phyloP scores from a whole-genome alignment of 2,329 filamentous ascomycete genomes.

The Aureobasidium leucospermi region DNA sequence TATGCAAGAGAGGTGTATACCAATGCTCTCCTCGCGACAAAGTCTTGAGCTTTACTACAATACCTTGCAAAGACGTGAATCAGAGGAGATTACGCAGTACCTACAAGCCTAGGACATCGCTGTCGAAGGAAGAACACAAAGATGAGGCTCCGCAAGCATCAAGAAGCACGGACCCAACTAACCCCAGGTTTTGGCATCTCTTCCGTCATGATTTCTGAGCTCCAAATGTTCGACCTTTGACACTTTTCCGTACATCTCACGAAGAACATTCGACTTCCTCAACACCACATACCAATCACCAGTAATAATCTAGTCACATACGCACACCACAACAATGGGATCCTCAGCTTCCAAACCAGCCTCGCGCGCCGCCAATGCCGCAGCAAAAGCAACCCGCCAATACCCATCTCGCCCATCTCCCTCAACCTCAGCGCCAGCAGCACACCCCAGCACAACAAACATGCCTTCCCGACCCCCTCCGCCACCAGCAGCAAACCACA shows the following conservation, averaged over 20 bases:
- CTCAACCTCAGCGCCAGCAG: constrained; percentile 22
- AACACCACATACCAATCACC: not conserved
- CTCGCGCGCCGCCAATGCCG: constrained; percentile 32
- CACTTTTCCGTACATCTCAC: not conserved
- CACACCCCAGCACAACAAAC: constrained; percentile 11
- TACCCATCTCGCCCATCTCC: constrained; percentile 43
- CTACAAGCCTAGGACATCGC: no score
- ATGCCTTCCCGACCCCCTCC: constrained; percentile 21
- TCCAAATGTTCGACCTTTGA: not conserved
- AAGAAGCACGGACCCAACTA: not conserved
- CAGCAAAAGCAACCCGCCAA: constrained; percentile 45
- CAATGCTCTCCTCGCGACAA: not conserved
- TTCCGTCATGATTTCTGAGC: constrained; percentile 6
- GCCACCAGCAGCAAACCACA: constrained; percentile 23
- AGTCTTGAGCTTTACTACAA: no score
- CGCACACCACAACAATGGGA: constrained; percentile 39
- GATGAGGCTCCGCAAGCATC: not conserved
- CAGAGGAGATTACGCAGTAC: no score
- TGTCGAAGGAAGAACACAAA: not conserved
- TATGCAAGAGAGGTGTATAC: not conserved
- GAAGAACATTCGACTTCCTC: not conserved
- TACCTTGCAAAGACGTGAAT: no score
- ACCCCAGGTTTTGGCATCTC: constrained; percentile 5
- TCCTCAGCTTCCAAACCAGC: constrained; percentile 51
- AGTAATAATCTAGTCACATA: not conserved